phyloP scores from a whole-genome alignment of 2,329 filamentous ascomycete genomes.

The Trichophyton mentagrophytes region DNA sequence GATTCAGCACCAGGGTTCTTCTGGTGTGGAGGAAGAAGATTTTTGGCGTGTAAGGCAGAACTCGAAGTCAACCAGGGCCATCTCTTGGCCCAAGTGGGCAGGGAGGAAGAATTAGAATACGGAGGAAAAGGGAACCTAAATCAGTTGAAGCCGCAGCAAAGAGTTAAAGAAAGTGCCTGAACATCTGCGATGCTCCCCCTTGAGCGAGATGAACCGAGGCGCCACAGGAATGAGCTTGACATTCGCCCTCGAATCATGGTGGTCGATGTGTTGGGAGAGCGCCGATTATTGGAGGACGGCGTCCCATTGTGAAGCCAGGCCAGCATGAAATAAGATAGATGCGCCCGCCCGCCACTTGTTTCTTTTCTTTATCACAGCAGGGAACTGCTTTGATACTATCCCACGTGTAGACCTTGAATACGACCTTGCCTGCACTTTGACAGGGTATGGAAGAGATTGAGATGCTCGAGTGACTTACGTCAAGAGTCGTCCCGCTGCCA shows the following conservation, averaged over 20 bases:
- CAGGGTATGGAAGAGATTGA: neutral
- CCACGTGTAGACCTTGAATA: slow-evolving; percentile 4
- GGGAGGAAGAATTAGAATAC: neutral
- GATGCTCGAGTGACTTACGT: neutral
- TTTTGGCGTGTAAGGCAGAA: neutral
- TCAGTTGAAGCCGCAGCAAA: neutral
- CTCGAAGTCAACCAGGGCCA: neutral
- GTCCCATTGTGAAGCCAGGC: neutral
- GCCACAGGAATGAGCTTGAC: neutral
- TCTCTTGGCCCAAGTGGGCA: neutral
- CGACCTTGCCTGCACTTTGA: neutral
- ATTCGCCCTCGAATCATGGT: neutral
- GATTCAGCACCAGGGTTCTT: neutral
- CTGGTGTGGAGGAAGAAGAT: neutral
- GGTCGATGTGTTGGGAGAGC: neutral
- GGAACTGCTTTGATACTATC: slow-evolving; percentile 1
- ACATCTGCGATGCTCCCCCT: neutral
- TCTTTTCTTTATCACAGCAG: neutral
- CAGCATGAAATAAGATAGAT: neutral
- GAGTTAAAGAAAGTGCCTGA: neutral
- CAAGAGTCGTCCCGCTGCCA: neutral
- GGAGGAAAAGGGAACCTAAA: slow-evolving; percentile 2
- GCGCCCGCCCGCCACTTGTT: neutral
- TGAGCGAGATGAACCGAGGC: neutral
- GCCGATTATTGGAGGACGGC: neutral